A percentile compares a stretch with the other conserved stretches of the same genome.
These are phyloP conservation scores for Pythium graminicola DNA, from an alignment of 352 stramenopile genomes.

Conservation along the genomic window DNA sequence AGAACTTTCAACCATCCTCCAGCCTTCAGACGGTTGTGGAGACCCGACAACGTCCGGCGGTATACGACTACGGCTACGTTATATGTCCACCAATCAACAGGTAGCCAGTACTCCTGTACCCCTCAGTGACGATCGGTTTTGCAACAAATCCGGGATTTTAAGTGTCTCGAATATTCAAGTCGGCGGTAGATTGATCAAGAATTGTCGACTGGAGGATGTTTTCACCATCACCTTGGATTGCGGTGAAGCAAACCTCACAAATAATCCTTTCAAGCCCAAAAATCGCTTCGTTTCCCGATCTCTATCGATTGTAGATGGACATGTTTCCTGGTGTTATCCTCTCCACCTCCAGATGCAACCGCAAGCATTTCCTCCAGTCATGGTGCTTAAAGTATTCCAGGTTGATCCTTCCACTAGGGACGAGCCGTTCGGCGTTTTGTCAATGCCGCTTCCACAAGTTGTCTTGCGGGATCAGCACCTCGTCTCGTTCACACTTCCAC, in stretches of 20 bases:
- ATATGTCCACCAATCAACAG: background rate
- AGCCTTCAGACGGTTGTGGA: background rate
- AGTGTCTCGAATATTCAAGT: slow-evolving; percentile 4
- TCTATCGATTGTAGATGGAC: background rate
- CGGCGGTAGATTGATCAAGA: slow-evolving; percentile 5
- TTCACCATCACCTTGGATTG: slow-evolving; percentile 1
- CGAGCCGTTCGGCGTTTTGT: slow-evolving; percentile 1
- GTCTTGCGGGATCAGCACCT: slow-evolving; percentile 16
- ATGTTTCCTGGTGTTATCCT: background rate
- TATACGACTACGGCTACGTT: slow-evolving; percentile 3
- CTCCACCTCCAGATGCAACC: background rate
- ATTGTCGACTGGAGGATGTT: background rate
- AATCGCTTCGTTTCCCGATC: background rate
- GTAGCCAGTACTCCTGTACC: background rate
- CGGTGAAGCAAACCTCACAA: background rate
- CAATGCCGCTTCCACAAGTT: slow-evolving; percentile 2
- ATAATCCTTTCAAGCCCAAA: background rate
- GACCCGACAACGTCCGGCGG: background rate
- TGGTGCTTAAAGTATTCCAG: slow-evolving; percentile 4
- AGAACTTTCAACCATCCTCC: background rate
- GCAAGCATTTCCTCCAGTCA: background rate
- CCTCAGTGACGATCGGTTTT: background rate
- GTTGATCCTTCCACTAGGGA: background rate
- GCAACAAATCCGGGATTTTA: background rate
- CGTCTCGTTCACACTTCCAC: slow-evolving; percentile 17